phyloP scores from a whole-genome alignment of 768 basidiomycete species.

The Lyophyllum shimeji region DNA sequence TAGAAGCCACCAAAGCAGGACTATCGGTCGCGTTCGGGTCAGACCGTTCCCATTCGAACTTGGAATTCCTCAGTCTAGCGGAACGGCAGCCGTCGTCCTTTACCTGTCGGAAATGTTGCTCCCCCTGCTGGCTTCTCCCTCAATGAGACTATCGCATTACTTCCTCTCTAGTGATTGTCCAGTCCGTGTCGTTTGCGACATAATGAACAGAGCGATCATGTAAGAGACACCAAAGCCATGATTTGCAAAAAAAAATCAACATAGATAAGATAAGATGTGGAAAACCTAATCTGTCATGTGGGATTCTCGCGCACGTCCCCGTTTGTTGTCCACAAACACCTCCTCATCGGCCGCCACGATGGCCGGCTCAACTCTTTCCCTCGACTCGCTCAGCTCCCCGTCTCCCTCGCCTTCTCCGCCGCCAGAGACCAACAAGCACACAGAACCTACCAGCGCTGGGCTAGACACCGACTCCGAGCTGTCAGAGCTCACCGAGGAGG shows the following conservation, averaged over 20 bases:
- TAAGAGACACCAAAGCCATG: not conserved
- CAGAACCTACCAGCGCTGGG: slow-evolving; percentile 30
- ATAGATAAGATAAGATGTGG: slow-evolving; percentile 32
- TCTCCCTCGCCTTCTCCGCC: slow-evolving; percentile 53
- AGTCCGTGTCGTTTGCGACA: too few species aligned
- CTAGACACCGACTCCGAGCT: slow-evolving; percentile 74
- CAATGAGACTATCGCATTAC: too few species aligned
- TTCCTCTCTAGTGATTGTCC: too few species aligned
- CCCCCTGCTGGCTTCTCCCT: too few species aligned
- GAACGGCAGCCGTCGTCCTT: too few species aligned
- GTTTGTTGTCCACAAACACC: slow-evolving; percentile 29
- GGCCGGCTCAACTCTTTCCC: slow-evolving; percentile 62
- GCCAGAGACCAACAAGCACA: slow-evolving; percentile 21
- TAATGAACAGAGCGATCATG: too few species aligned
- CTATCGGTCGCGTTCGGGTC: too few species aligned
- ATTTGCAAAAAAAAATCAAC: not conserved
- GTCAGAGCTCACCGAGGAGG: slow-evolving; percentile 83
- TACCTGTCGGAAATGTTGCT: too few species aligned
- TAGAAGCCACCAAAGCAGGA: too few species aligned
- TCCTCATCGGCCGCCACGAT: slow-evolving; percentile 32
- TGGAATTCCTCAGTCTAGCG: too few species aligned
- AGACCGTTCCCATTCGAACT: too few species aligned
- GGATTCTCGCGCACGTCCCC: slow-evolving; percentile 30
- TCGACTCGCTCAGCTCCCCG: slow-evolving; percentile 65
- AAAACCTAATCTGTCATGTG: slow-evolving; percentile 32